Evolutionary conservation across 371 early-diverging fungal species (phyloP).

Genomic region (Rhizomucor pusillus): DNA sequence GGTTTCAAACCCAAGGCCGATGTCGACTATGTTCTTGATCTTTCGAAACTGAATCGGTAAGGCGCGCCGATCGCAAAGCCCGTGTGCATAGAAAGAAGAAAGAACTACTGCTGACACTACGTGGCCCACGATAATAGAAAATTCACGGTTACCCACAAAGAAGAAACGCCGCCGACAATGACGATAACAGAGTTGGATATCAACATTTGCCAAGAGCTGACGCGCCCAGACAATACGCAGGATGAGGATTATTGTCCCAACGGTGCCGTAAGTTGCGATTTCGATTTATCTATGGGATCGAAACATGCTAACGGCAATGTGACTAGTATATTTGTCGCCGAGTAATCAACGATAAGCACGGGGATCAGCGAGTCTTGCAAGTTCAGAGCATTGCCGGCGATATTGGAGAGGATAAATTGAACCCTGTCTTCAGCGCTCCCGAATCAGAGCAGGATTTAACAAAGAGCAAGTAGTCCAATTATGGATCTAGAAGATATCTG

Average conservation of each 20-base stretch:
- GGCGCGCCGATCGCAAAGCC: neutral
- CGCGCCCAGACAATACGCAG: constrained; percentile 5
- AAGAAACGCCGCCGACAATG: neutral
- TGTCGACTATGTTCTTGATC: neutral
- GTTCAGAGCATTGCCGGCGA: constrained; percentile 17
- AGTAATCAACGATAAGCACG: constrained; percentile 5
- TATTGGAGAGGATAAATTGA: constrained; percentile 11
- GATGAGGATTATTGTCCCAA: constrained; percentile 16
- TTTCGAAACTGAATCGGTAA: constrained; percentile 1
- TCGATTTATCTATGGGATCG: neutral
- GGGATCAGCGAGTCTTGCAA: neutral
- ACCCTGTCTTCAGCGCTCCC: constrained; percentile 10
- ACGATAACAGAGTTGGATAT: constrained; percentile 4
- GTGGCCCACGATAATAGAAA: neutral
- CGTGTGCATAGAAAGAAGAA: neutral
- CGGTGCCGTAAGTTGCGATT: constrained; percentile 11
- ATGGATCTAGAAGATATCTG: neutral
- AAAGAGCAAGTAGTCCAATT: constrained; percentile 4
- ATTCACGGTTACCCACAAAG: neutral
- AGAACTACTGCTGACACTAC: neutral
- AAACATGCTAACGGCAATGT: neutral
- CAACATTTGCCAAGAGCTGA: constrained; percentile 18
- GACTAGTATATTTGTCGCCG: constrained; percentile 19
- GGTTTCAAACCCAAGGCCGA: neutral
- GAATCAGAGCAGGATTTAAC: constrained; percentile 13